Evolutionary conservation across 495 filamentous ascomycete species (phyloP).

Genomic region (Lasiosphaeriaceae sp.): DNA sequence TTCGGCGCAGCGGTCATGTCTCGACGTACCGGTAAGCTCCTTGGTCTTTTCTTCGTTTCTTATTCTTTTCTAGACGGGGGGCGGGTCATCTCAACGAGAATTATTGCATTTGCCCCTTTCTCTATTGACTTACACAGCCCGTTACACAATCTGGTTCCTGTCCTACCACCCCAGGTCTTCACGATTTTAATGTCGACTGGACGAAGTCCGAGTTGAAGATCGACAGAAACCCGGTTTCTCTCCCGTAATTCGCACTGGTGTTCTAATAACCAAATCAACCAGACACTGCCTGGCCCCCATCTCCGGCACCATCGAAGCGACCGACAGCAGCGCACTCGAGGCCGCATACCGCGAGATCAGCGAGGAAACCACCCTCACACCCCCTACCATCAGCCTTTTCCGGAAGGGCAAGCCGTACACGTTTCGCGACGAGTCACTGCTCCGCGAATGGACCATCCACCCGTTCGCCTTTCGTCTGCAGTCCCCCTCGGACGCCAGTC

Average conservation of each 20-base stretch:
- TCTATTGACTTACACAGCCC: too few species aligned
- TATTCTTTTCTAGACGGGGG: too few species aligned
- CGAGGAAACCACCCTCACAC: constrained; percentile 58
- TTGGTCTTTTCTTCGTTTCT: too few species aligned
- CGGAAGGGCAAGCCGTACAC: constrained; percentile 56
- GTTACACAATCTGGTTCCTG: too few species aligned
- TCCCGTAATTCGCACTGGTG: neutral
- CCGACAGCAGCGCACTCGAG: constrained; percentile 46
- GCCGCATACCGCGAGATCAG: constrained; percentile 60
- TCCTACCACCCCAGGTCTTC: too few species aligned
- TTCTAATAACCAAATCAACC: neutral
- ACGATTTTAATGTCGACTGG: too few species aligned
- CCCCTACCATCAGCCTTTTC: constrained; percentile 43
- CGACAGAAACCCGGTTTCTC: too few species aligned
- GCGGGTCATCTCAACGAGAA: too few species aligned
- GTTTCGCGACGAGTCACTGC: constrained; percentile 49
- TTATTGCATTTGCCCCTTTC: too few species aligned
- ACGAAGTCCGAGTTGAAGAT: too few species aligned
- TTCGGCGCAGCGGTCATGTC: constrained; percentile 54
- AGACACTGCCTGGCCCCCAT: constrained; percentile 56
- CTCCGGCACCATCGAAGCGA: constrained; percentile 54
- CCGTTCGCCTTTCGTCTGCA: constrained; percentile 59
- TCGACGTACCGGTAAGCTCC: constrained; percentile 49
- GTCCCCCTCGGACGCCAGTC: constrained; percentile 23
- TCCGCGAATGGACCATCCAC: constrained; percentile 59